Conservation (phyloP, 2,329 filamentous ascomycete species). For the Periconia digitata region DNA sequence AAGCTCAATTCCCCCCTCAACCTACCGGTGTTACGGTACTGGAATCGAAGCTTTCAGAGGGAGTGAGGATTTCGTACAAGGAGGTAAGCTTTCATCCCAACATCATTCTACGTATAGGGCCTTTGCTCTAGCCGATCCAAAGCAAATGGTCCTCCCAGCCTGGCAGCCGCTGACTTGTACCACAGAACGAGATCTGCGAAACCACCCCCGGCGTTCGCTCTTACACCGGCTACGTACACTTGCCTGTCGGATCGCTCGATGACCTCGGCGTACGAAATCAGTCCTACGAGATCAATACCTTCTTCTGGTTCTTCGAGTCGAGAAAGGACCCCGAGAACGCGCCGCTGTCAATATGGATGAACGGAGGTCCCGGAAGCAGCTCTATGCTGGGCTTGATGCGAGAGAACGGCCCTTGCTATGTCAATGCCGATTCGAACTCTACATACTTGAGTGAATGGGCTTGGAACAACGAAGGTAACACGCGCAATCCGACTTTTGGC, state of each 20-base stretch:
- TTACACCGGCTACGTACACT: conserved; percentile 63
- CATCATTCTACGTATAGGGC: no score
- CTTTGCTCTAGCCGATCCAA: no score
- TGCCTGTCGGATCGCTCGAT: conserved; percentile 51
- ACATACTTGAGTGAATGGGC: conserved; percentile 59
- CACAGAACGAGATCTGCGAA: conserved; percentile 54
- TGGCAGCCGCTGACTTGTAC: neutral
- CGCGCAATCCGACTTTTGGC: neutral
- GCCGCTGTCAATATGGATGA: conserved; percentile 62
- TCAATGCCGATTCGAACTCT: conserved; percentile 56
- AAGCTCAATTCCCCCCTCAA: conserved; percentile 44
- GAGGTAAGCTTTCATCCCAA: conserved; percentile 33
- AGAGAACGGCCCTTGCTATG: conserved; percentile 58
- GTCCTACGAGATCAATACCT: conserved; percentile 59
- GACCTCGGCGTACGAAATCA: conserved; percentile 43
- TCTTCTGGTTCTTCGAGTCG: conserved; percentile 67
- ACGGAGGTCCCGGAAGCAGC: conserved; percentile 60
- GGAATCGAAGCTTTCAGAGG: conserved; percentile 43
- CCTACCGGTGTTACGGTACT: conserved; percentile 43
- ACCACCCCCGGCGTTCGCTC: conserved; percentile 58
- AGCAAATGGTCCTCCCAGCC: no score
- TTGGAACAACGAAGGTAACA: conserved; percentile 58
- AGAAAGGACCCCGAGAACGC: conserved; percentile 58
- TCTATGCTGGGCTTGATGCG: conserved; percentile 35
- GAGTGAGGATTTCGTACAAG: conserved; percentile 49